A percentile compares a stretch with the other conserved stretches of the same genome.
Conservation (phyloP, 805 yeast genomes). For the Saitoella complicata region DNA sequence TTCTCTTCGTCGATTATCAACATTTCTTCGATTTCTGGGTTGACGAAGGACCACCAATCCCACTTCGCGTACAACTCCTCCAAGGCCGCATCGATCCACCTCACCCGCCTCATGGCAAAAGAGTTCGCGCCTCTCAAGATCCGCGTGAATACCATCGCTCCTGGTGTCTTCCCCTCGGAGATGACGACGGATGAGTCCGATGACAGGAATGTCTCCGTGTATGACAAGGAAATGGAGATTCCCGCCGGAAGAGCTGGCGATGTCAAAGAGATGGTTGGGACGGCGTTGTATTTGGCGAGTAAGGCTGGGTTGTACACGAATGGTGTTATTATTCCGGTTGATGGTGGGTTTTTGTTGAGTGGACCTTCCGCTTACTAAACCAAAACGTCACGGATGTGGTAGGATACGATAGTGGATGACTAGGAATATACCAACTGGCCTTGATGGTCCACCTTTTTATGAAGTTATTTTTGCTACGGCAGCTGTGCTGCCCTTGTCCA, state of each 20-base stretch:
- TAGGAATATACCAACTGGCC: no score
- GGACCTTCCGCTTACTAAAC: no score
- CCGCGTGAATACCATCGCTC: conserved; percentile 46
- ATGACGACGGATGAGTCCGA: background rate
- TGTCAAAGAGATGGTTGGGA: conserved; percentile 53
- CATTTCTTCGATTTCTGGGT: conserved; percentile 12
- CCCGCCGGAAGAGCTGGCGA: conserved; percentile 33
- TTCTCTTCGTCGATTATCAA: conserved; percentile 4
- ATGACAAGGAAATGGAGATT: background rate
- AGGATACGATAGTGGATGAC: no score
- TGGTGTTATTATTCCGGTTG: conserved; percentile 50
- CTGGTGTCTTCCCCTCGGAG: conserved; percentile 29
- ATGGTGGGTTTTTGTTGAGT: conserved; percentile 34
- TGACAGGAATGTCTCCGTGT: background rate
- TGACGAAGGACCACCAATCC: conserved; percentile 9
- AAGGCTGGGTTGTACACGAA: conserved; percentile 52
- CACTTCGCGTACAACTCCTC: conserved; percentile 9
- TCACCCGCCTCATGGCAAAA: conserved; percentile 11
- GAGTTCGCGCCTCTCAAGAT: conserved; percentile 23
- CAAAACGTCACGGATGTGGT: no score
- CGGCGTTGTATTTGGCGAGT: conserved; percentile 50
- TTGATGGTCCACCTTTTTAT: no score
- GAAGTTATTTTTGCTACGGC: no score
- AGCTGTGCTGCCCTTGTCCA: no score
- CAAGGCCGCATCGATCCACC: conserved; percentile 13